Evolutionary conservation across 495 filamentous ascomycete genomes (phyloP).

Genomic region (Extremus antarcticus): DNA sequence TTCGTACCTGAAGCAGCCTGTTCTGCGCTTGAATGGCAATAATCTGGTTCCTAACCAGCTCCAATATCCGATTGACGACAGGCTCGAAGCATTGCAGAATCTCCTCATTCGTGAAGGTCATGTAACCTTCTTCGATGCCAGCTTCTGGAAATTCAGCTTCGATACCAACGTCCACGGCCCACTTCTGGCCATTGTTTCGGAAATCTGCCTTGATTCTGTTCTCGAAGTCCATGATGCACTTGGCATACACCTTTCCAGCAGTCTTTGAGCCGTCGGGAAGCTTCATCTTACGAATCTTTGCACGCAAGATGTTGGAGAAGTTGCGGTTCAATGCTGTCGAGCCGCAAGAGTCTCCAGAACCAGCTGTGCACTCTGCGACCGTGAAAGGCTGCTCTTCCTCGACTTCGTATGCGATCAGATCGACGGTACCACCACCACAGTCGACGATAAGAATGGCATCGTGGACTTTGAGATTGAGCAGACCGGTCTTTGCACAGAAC

Average conservation of each 20-base stretch:
- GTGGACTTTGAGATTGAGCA: constrained; percentile 62
- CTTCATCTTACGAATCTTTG: constrained; percentile 72
- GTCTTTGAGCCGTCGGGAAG: constrained; percentile 64
- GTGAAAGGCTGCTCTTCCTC: constrained; percentile 67
- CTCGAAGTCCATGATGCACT: constrained; percentile 75
- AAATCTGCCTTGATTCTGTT: constrained; percentile 72
- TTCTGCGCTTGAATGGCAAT: constrained; percentile 70
- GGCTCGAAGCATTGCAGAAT: constrained; percentile 71
- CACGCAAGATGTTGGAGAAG: constrained; percentile 63
- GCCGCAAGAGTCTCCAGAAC: constrained; percentile 64
- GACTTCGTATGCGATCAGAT: constrained; percentile 68
- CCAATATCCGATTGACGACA: constrained; percentile 63
- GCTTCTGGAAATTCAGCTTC: constrained; percentile 68
- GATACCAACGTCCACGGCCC: constrained; percentile 67
- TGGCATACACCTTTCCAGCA: constrained; percentile 62
- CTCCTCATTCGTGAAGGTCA: constrained; percentile 75
- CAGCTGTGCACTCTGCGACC: constrained; percentile 63
- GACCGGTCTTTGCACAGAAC: constrained; percentile 64
- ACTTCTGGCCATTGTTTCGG: constrained; percentile 70
- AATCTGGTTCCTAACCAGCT: constrained; percentile 65
- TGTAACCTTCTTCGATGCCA: constrained; percentile 67
- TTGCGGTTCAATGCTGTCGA: constrained; percentile 65
- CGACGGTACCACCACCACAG: constrained; percentile 64
- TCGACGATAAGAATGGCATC: constrained; percentile 66
- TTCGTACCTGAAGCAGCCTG: constrained; percentile 54